Conservation (phyloP, 225 moss, liverwort and hornwort species). For the Neckera pumila region DNA sequence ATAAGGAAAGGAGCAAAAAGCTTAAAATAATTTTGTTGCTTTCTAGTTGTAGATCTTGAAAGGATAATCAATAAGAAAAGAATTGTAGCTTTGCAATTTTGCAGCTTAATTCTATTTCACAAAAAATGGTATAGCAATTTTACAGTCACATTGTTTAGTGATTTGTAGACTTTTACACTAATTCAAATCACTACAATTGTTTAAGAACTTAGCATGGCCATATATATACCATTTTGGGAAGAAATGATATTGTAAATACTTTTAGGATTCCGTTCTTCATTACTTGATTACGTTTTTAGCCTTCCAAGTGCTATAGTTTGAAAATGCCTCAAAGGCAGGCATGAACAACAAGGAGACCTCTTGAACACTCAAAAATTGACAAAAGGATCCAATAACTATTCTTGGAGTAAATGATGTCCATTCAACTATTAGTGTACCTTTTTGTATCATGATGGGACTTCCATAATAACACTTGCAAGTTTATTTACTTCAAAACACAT, state of each 20-base stretch:
- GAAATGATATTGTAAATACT: background rate
- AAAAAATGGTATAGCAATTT: background rate
- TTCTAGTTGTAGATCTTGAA: background rate
- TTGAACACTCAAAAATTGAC: background rate
- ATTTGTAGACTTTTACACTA: background rate
- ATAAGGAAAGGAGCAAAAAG: background rate
- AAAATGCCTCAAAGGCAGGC: background rate
- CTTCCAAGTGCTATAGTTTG: accelerated
- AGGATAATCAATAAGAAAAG: background rate
- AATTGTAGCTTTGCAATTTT: accelerated
- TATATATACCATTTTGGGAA: too few relatives aligned
- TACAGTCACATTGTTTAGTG: accelerated
- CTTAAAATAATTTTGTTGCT: background rate
- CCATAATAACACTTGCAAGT: background rate
- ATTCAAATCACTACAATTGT: background rate
- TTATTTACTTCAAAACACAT: background rate
- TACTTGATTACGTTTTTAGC: background rate
- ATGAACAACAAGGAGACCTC: background rate
- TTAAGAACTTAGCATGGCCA: background rate
- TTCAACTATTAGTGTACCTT: background rate
- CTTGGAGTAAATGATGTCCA: background rate
- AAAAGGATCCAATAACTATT: background rate
- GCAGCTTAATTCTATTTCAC: background rate
- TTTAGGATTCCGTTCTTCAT: background rate
- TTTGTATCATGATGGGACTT: background rate